phyloP scores from a whole-genome alignment of 306 rosid species.

The Calophaca sinica region DNA sequence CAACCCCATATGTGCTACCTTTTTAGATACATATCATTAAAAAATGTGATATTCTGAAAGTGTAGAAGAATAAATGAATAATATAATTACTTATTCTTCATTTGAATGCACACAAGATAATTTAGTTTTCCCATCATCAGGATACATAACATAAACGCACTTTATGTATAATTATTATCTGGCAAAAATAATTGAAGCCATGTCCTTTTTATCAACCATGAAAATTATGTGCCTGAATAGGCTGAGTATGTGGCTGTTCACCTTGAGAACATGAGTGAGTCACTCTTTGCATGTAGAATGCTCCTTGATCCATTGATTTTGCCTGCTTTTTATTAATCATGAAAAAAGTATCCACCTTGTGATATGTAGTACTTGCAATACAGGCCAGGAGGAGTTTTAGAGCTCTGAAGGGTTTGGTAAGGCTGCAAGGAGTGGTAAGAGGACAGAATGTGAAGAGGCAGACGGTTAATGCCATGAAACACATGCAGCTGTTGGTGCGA shows the following conservation, averaged over 20 bases:
- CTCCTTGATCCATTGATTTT: not conserved
- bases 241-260: not conserved
- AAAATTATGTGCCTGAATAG: constrained; percentile 32
- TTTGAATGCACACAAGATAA: constrained; percentile 3
- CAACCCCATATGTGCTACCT: not conserved
- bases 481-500: constrained; percentile 93
- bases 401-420: constrained; percentile 93
- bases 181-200: constrained; percentile 13
- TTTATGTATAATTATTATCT: constrained; percentile 14
- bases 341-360: constrained; percentile 24
- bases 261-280: too few species aligned
- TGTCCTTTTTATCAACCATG: constrained; percentile 17
- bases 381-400: constrained; percentile 95
- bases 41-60: not conserved
- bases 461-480: constrained; percentile 90
- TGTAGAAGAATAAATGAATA: not conserved
- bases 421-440: constrained; percentile 98
- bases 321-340: constrained; percentile 13
- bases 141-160: constrained; percentile 13
- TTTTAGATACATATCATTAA: not conserved
- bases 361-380: constrained; percentile 40
- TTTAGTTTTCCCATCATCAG: constrained; percentile 11
- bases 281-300: not conserved
- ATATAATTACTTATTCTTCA: constrained; percentile 5
- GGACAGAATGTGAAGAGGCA: constrained; percentile 99